Evolutionary conservation across 331 rosid genomes (phyloP).

Genomic region (Acacia concinna): DNA sequence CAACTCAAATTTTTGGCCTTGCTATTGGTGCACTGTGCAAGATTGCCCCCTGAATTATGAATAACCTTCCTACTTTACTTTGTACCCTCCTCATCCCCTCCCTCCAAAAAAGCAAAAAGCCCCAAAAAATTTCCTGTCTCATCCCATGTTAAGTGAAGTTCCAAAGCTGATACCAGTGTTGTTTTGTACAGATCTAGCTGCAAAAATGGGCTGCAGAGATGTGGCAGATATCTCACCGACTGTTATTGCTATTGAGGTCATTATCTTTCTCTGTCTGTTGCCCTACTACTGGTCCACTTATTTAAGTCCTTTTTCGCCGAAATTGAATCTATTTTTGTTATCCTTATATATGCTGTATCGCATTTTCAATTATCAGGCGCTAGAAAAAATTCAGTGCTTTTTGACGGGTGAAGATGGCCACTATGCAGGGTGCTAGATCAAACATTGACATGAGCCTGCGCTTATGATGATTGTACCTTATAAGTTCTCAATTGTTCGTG

Average conservation of each 20-base stretch:
- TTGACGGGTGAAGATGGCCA: constrained; percentile 45
- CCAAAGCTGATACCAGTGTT: background rate
- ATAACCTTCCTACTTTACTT: background rate
- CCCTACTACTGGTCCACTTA: background rate
- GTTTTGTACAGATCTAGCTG: constrained; percentile 60
- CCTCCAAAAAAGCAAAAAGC: background rate
- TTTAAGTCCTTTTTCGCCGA: background rate
- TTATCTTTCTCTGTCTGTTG: constrained; percentile 14
- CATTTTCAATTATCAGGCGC: constrained; percentile 53
- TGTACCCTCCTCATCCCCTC: background rate
- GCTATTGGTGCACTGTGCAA: background rate
- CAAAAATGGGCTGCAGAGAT: constrained; percentile 53
- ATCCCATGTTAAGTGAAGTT: no score
- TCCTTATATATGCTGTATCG: constrained; percentile 9
- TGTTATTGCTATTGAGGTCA: constrained; percentile 77
- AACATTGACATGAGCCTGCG: background rate
- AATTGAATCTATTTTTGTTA: constrained; percentile 8
- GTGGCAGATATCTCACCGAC: constrained; percentile 59
- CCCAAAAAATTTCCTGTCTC: background rate
- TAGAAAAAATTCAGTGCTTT: constrained; percentile 60
- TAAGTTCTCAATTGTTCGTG: background rate
- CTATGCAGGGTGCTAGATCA: constrained; percentile 29
- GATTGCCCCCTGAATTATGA: background rate
- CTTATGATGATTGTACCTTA: background rate
- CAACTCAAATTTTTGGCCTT: background rate